Evolutionary conservation across 371 early-diverging fungal species (phyloP).

Genomic region (Funneliformis caledonium): DNA sequence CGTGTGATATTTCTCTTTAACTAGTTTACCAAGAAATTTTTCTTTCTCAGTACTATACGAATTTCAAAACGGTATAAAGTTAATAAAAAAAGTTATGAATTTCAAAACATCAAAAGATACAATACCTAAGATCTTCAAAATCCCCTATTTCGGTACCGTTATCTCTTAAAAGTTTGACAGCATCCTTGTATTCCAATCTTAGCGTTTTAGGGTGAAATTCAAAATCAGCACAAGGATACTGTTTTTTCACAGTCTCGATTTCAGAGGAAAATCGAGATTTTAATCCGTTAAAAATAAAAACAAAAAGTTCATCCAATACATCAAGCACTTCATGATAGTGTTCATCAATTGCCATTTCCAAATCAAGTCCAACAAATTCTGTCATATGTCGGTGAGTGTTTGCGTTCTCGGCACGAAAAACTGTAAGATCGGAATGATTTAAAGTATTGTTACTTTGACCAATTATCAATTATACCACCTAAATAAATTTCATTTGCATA

Average conservation of each 20-base stretch:
- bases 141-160: constrained; percentile 93
- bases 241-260: constrained; percentile 87
- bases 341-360: constrained; percentile 99
- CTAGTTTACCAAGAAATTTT: constrained; percentile 90
- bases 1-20: constrained; percentile 94
- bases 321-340: constrained; percentile 98
- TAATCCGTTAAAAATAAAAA: constrained; percentile 89
- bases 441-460: background rate
- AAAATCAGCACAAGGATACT: constrained; percentile 94
- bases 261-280: constrained; percentile 83
- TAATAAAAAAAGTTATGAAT: background rate
- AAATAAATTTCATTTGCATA: constrained; percentile 34
- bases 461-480: background rate
- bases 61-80: background rate
- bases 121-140: constrained; percentile 84
- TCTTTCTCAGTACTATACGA: constrained; percentile 85
- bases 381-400: constrained; percentile 99
- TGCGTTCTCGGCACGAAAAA: constrained; percentile 99
- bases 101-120: constrained; percentile 37
- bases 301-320: constrained; percentile 91
- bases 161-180: constrained; percentile 90
- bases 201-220: constrained; percentile 88
- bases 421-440: constrained; percentile 47
- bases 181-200: constrained; percentile 89
- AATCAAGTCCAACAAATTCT: constrained; percentile 99